Evolutionary conservation across 164 flowering plant genomes (phyloP).

Genomic region (Santalum album): DNA sequence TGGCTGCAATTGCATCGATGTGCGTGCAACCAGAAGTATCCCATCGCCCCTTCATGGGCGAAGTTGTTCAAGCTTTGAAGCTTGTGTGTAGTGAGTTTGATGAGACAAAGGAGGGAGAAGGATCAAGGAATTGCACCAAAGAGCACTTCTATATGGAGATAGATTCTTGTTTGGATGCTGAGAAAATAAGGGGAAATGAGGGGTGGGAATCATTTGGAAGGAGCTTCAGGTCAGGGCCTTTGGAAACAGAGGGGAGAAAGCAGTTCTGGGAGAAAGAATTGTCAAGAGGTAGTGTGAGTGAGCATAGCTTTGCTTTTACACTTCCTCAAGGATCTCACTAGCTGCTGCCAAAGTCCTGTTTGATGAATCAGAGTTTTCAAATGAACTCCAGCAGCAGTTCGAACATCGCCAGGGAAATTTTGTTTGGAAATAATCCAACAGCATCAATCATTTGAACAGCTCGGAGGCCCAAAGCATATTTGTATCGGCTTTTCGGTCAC

Average conservation of each 20-base stretch:
- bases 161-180: too few species aligned
- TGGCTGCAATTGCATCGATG: slow-evolving; percentile 64
- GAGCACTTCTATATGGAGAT: slow-evolving; percentile 12
- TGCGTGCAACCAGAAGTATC: slow-evolving; percentile 76
- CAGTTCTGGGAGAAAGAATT: slow-evolving; percentile 39
- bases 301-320: slow-evolving; percentile 27
- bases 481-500: too few species aligned
- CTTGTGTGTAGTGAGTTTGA: slow-evolving; percentile 50
- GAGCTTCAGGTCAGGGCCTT: slow-evolving; percentile 32
- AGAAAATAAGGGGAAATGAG: slow-evolving; percentile 12
- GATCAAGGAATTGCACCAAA: slow-evolving; percentile 20
- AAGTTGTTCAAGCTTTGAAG: slow-evolving; percentile 69
- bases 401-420: too few species aligned
- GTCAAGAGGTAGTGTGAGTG: slow-evolving; percentile 42
- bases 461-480: too few species aligned
- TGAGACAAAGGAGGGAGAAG: slow-evolving; percentile 20
- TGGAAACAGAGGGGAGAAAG: slow-evolving; percentile 23
- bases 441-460: too few species aligned
- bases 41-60: slow-evolving; percentile 75
- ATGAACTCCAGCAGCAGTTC: too few species aligned
- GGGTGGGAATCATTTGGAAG: slow-evolving; percentile 27
- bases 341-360: background rate
- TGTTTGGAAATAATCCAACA: too few species aligned
- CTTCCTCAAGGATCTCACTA: slow-evolving; percentile 17
- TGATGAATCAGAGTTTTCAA: too few species aligned